Base-by-base conservation (phyloP, 208 protist genomes). In the Histomonas meleagridis region DNA sequence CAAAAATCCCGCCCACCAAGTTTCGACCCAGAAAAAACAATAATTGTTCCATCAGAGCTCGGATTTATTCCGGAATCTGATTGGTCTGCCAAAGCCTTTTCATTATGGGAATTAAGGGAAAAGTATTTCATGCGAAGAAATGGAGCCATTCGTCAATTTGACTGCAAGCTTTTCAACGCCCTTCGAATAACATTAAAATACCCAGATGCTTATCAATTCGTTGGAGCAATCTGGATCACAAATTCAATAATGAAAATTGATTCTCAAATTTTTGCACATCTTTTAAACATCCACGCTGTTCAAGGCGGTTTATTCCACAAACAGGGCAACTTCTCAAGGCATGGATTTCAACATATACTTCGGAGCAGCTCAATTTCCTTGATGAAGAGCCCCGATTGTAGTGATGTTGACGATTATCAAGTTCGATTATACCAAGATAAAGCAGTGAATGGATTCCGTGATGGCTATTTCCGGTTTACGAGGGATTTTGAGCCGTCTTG, bases 251-350 rank as follows among this genome's bases (percentile, higher is more conserved):
- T 86, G 76, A 86, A 86, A 55, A 46, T 86, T 32, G n/a, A 86
- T 21, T 43, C 76, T 2, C 76, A 55, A 38, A 86, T 43, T 57
- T 86, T 86, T 12, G 76, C 76, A 28, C 10, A 43, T 38, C 26
- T 86, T 5, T 16, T 86, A 10, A 46, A 46, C 32, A 86, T 86
- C 55, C 76, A 86, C 18, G 76, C 76, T 16, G 76, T 86, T 55
- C 76, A 86, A 55, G 76, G 76, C 46, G 76, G 76, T 32, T 35
- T 86, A 7, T 86, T 86, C 76, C 76, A 86, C 46, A 86, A 86
- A 28, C 76, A 86, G 26, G 76, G 76, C 7, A 86, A 86, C 46
- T 86, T 86, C 28, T 86, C 76, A 10, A 7, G 76, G 3, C 76
- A 86, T 49, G 46, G 46, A 18, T 86, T 86, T 48, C 43, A 43